Conservation (phyloP, 495 filamentous ascomycete genomes). For the Elaphomyces granulatus region DNA sequence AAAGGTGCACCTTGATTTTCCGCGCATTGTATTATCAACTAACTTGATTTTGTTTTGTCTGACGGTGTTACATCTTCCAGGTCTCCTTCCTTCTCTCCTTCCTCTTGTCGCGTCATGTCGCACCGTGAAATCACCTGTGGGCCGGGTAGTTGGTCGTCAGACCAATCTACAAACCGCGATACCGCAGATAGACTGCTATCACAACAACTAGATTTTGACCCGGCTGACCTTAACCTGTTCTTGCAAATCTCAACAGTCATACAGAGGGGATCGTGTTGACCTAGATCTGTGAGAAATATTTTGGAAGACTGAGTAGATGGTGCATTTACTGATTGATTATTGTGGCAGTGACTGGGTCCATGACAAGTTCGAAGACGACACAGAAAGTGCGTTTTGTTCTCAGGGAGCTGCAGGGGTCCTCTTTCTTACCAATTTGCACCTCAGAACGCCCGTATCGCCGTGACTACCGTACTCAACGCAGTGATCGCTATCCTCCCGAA, state of each 20-base stretch:
- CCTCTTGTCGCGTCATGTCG: constrained; percentile 26
- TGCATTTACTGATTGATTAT: constrained; percentile 1
- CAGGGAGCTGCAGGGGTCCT: constrained; percentile 3
- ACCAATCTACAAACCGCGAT: constrained; percentile 21
- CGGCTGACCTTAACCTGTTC: constrained; percentile 41
- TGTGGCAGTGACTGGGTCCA: constrained; percentile 72
- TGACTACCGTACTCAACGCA: constrained; percentile 22
- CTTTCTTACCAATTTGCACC: constrained; percentile 11
- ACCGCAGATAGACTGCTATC: constrained; percentile 10
- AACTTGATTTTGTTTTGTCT: no score
- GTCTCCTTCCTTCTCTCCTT: constrained; percentile 13
- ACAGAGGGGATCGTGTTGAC: constrained; percentile 38
- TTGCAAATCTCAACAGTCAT: constrained; percentile 38
- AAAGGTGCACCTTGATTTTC: constrained; percentile 44
- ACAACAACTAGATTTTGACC: constrained; percentile 17
- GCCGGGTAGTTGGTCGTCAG: constrained; percentile 21
- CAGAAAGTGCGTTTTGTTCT: constrained; percentile 25
- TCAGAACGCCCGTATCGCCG: constrained; percentile 30
- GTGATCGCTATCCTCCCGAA: constrained; percentile 33
- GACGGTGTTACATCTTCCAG: no score
- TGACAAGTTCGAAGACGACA: constrained; percentile 65
- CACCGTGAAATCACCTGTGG: constrained; percentile 15
- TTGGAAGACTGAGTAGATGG: neutral
- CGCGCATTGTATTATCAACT: no score
- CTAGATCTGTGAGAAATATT: constrained; percentile 35